Evolutionary conservation across 2,329 filamentous ascomycete genomes (phyloP), one percentile per base, ranked within the genome.

Genomic region (Chaetomiaceae sp.): DNA sequence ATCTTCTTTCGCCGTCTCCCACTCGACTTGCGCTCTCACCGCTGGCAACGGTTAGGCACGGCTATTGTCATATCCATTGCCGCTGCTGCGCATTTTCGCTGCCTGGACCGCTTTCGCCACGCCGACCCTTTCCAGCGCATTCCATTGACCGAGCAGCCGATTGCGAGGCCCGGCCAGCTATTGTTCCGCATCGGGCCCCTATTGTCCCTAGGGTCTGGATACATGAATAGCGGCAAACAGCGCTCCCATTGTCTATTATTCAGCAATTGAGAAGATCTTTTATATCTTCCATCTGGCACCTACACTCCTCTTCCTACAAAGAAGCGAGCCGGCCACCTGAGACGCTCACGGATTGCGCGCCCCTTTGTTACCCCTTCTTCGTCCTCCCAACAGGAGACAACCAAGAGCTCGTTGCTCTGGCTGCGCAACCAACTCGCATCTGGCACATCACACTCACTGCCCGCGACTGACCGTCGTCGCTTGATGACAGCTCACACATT

Each of bases 401-500:
- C 31, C 45, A 43, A n/a, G n/a, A n/a, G n/a, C n/a, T n/a, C n/a
- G 17, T 37, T 36, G 40, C 47, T 37, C 29, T 23, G 34, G 34
- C 38, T 25, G 29, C 40, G 17, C 43, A 49, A 38, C 42, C 34
- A 37, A 39, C 47, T 20, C 27, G 11, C 8, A 27, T 19, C 34
- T 38, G 29, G 8, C 17, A 15, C 53, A 29, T 38, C 48, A 47
- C 6, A 34, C 27, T 12, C 22, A 6, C 22, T 45, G 8, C 44
- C 31, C 22, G n/a, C 3, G 19, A 7, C 33, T 51, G 8, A 22
- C 19, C 33, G 43, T 27, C 49, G 22, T 38, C 36, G 23, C 47
- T 57, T 54, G 50, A 56, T 58, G 56, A 58, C 58, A 44, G 52
- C 50, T 44, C 53, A 51, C 47, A 31, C 17, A 33, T 52, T 61